A percentile compares a stretch with the other conserved stretches of the same genome.
phyloP scores from a whole-genome alignment of 176 grass and related monocot genomes.

The Eragrostis nindensis region DNA sequence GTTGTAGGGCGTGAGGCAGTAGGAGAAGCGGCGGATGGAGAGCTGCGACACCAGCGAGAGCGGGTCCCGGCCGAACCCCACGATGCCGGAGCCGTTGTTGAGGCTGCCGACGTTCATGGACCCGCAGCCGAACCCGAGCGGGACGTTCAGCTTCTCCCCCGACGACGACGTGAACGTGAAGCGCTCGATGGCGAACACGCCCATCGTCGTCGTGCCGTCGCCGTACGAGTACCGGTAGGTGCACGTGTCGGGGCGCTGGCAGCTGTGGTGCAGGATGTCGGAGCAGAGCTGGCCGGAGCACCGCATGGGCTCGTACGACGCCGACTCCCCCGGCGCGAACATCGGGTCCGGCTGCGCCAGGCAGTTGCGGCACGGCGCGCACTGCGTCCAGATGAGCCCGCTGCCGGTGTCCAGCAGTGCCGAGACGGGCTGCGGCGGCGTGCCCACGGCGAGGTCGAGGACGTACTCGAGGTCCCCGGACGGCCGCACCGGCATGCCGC shows the following conservation, averaged over 20 bases:
- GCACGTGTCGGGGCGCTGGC: constrained; percentile 54
- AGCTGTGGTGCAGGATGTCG: constrained; percentile 42
- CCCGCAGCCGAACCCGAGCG: constrained; percentile 66
- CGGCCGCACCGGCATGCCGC: constrained; percentile 37
- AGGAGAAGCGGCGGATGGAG: constrained; percentile 61
- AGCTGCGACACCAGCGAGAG: constrained; percentile 77
- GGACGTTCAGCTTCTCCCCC: constrained; percentile 16
- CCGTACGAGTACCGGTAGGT: constrained; percentile 65
- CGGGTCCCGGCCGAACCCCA: constrained; percentile 55
- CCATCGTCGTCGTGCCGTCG: constrained; percentile 53
- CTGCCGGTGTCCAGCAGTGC: constrained; percentile 61
- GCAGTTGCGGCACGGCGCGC: constrained; percentile 63
- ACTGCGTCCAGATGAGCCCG: constrained; percentile 79
- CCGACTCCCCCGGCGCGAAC: constrained; percentile 52
- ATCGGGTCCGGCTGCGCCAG: constrained; percentile 49
- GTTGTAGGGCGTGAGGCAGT: constrained; percentile 62
- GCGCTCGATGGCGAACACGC: constrained; percentile 51
- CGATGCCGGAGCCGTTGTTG: constrained; percentile 66
- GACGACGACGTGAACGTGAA: constrained; percentile 65
- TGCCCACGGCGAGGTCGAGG: constrained; percentile 63
- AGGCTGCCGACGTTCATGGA: constrained; percentile 51
- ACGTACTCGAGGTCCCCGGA: constrained; percentile 60
- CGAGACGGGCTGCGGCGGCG: constrained; percentile 49
- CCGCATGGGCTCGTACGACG: constrained; percentile 55
- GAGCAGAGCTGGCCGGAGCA: constrained; percentile 57